Evolutionary conservation across 1,284 basidiomycete species (phyloP).

Genomic region (Dichomitus squalens): DNA sequence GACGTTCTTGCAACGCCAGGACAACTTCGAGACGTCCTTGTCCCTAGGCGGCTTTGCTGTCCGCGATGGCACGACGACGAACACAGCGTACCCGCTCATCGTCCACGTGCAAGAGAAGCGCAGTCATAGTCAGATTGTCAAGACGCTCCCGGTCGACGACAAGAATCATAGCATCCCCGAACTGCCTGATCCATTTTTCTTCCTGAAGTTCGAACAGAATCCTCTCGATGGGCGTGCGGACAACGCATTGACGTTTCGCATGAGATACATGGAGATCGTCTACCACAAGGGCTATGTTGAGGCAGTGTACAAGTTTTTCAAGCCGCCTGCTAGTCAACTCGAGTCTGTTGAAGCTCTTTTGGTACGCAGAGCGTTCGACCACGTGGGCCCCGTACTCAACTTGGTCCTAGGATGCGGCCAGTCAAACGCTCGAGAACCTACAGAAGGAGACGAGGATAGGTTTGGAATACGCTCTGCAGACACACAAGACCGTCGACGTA

Average conservation of each 20-base stretch:
- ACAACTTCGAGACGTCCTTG: conserved; percentile 83
- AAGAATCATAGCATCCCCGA: conserved; percentile 30
- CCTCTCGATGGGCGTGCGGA: conserved; percentile 95
- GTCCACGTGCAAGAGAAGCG: conserved; percentile 83
- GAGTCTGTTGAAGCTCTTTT: conserved; percentile 93
- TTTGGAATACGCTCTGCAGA: conserved; percentile 90
- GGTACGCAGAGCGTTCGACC: conserved; percentile 44
- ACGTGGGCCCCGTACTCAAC: conserved; percentile 8
- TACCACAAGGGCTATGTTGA: conserved; percentile 96
- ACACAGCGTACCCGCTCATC: conserved; percentile 89
- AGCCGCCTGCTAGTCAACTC: conserved; percentile 92
- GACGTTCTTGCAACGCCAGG: conserved; percentile 82
- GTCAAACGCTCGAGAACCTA: conserved; percentile 92
- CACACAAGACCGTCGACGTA: conserved; percentile 95
- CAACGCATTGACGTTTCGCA: conserved; percentile 85
- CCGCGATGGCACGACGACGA: conserved; percentile 86
- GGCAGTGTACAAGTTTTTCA: conserved; percentile 91
- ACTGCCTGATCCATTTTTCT: conserved; percentile 84
- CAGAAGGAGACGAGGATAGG: conserved; percentile 95
- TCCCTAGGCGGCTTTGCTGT: conserved; percentile 90
- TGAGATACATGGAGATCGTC: conserved; percentile 98
- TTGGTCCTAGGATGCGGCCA: conserved; percentile 79
- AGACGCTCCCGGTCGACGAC: conserved; percentile 33
- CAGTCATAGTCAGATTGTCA: conserved; percentile 25
- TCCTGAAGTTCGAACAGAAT: conserved; percentile 90